Evolutionary conservation across 2,329 filamentous ascomycete species (phyloP).

Genomic region (Microcyclosporella mali): DNA sequence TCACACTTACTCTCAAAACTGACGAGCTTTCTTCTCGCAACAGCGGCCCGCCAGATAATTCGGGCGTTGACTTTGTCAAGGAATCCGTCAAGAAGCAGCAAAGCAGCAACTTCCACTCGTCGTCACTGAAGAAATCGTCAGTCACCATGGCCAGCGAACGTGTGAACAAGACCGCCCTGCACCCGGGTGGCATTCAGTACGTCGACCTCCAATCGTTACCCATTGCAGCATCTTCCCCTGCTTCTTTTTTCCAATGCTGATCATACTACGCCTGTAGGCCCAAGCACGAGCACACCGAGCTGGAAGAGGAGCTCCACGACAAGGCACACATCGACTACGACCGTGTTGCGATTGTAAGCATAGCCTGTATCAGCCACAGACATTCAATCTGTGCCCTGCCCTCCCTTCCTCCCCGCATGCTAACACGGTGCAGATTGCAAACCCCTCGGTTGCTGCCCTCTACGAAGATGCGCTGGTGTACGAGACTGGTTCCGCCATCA

Average conservation of each 20-base stretch:
- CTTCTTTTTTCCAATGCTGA: slow-evolving; percentile 7
- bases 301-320: slow-evolving; percentile 96
- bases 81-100: slow-evolving; percentile 54
- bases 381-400: slow-evolving; percentile 10
- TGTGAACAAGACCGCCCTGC: slow-evolving; percentile 87
- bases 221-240: background rate
- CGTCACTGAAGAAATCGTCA: slow-evolving; percentile 46
- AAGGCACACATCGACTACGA: slow-evolving; percentile 99
- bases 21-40: slow-evolving; percentile 18
- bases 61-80: slow-evolving; percentile 48
- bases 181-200: slow-evolving; percentile 85
- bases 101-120: slow-evolving; percentile 54
- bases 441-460: slow-evolving; percentile 88
- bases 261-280: slow-evolving; percentile 52
- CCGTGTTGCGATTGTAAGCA: slow-evolving; percentile 86
- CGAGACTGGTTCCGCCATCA: slow-evolving; percentile 96
- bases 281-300: slow-evolving; percentile 82
- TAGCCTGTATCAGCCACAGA: background rate
- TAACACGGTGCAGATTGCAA: slow-evolving; percentile 57
- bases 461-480: slow-evolving; percentile 99
- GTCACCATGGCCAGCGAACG: slow-evolving; percentile 42
- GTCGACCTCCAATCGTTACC: slow-evolving; percentile 36
- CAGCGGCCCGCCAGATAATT: slow-evolving; percentile 35
- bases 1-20: background rate
- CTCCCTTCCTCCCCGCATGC: background rate